A percentile compares a stretch with the other conserved stretches of the same genome.
Evolutionary conservation across 2,329 filamentous ascomycete genomes (phyloP).

Genomic region (Pseudopyrenochaeta lycopersici): DNA sequence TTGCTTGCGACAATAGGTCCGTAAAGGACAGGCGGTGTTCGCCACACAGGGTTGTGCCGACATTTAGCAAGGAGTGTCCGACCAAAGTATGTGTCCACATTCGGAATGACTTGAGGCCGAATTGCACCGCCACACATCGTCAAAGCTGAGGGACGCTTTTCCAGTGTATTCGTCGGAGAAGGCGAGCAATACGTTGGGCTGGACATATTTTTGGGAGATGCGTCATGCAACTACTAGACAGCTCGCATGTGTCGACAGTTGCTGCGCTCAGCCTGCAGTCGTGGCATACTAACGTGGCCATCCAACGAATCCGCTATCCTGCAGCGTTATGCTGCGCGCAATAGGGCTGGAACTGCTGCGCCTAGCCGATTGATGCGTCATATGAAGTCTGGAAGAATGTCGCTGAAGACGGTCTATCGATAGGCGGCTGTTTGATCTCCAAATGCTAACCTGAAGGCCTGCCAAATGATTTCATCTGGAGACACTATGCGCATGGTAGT

Average conservation of each 20-base stretch:
- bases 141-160: constrained; percentile 16
- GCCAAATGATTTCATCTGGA: not conserved
- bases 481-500: not conserved
- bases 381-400: constrained; percentile 17
- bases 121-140: constrained; percentile 44
- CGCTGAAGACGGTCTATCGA: not conserved
- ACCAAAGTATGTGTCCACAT: constrained; percentile 24
- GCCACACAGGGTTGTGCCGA: constrained; percentile 29
- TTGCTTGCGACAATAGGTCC: constrained; percentile 23
- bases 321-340: constrained; percentile 26
- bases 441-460: not conserved
- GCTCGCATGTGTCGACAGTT: constrained; percentile 33
- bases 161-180: constrained; percentile 19
- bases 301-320: constrained; percentile 35
- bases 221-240: constrained; percentile 44
- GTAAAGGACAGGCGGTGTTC: constrained; percentile 27
- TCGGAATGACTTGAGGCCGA: constrained; percentile 22
- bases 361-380: constrained; percentile 39
- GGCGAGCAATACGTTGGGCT: constrained; percentile 30
- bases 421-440: constrained; percentile 3
- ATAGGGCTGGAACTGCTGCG: constrained; percentile 34
- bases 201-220: constrained; percentile 41
- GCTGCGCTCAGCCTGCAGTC: constrained; percentile 40
- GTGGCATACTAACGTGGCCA: constrained; percentile 45
- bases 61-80: constrained; percentile 21